Conservation (phyloP, 192 early-diverging fungal species). For the Podila verticillata region DNA sequence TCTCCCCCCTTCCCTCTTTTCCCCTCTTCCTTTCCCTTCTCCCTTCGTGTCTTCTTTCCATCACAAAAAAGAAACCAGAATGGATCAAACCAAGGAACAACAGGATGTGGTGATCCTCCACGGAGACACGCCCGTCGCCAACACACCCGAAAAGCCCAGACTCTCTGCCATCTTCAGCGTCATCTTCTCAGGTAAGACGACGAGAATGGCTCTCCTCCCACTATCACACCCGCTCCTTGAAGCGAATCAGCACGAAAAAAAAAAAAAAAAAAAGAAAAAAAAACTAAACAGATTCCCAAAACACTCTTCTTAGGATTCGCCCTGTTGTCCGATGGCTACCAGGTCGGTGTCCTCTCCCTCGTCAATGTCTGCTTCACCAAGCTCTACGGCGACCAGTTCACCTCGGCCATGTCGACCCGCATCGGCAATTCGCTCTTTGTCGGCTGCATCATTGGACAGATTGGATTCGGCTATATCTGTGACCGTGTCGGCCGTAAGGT, state of each 20-base stretch:
- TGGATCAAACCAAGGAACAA: too few relatives aligned
- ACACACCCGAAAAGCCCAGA: too few relatives aligned
- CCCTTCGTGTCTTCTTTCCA: neutral
- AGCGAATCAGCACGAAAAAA: too few relatives aligned
- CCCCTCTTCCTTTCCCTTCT: neutral
- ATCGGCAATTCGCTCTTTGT: constrained; percentile 57
- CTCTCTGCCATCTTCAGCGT: too few relatives aligned
- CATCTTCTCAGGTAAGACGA: too few relatives aligned
- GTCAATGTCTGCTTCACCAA: constrained; percentile 45
- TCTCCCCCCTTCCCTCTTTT: neutral
- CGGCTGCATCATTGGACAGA: constrained; percentile 53
- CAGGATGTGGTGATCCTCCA: too few relatives aligned
- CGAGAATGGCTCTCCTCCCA: too few relatives aligned
- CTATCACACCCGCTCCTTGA: too few relatives aligned
- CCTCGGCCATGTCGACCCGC: constrained; percentile 31
- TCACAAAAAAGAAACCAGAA: neutral
- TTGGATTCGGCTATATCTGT: constrained; percentile 53
- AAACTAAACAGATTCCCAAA: too few relatives aligned
- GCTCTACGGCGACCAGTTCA: constrained; percentile 38
- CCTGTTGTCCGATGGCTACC: constrained; percentile 58
- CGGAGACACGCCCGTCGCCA: too few relatives aligned
- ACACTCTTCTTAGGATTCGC: constrained; percentile 5
- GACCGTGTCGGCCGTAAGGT: constrained; percentile 58
- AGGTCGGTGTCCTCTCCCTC: constrained; percentile 54
- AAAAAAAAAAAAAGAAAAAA: too few relatives aligned